Evolutionary conservation across 139 green algal genomes (phyloP).

Genomic region (Chara braunii): DNA sequence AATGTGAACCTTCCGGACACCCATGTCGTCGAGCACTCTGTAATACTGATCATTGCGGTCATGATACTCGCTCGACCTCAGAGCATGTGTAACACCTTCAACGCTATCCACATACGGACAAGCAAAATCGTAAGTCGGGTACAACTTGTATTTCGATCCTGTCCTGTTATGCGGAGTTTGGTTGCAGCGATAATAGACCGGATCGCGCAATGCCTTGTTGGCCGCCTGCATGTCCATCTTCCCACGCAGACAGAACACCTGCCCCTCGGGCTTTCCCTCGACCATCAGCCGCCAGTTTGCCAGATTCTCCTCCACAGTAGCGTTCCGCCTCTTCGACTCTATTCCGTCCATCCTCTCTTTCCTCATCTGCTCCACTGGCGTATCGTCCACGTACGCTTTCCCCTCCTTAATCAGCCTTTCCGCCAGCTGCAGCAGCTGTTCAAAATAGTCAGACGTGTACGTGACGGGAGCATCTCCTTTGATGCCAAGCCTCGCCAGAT

Average conservation of each 20-base stretch:
- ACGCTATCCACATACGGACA: conserved; percentile 90
- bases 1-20: conserved; percentile 72
- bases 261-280: conserved; percentile 60
- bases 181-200: conserved; percentile 91
- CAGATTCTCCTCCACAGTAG: conserved; percentile 80
- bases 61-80: conserved; percentile 92
- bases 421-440: conserved; percentile 46
- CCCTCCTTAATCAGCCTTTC: conserved; percentile 81
- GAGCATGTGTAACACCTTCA: conserved; percentile 92
- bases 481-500: conserved; percentile 76
- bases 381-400: conserved; percentile 91
- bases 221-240: conserved; percentile 88
- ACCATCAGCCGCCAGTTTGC: conserved; percentile 84
- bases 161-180: conserved; percentile 80
- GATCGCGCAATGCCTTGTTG: conserved; percentile 86
- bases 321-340: conserved; percentile 58
- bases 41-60: conserved; percentile 61
- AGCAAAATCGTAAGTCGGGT: conserved; percentile 98
- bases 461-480: conserved; percentile 58
- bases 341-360: conserved; percentile 77
- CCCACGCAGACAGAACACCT: conserved; percentile 74
- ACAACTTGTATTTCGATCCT: conserved; percentile 74
- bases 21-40: conserved; percentile 42
- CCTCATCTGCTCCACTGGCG: conserved; percentile 80
- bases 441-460: conserved; percentile 74